Evolutionary conservation across 805 yeast species (phyloP), one percentile per base, ranked within the genome.

Genomic region (Metahyphopichia silvanorum): DNA sequence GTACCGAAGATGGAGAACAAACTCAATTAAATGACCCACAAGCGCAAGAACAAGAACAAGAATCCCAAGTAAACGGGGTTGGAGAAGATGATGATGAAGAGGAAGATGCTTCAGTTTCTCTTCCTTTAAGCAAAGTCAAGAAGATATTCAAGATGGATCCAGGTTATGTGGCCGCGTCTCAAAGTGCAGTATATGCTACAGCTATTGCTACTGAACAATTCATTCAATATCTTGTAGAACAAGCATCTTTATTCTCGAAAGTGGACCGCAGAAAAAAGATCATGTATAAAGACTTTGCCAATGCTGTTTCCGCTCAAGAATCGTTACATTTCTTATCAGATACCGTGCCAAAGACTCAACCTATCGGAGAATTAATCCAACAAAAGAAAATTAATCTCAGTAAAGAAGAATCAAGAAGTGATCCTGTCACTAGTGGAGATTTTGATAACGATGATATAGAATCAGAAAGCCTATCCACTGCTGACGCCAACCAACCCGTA

Each of bases 121-220:
- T 85, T 16, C 95, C 93, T 5, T 58, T 83, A 25, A 66, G 86
- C 2, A 75, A 84, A 42, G 77, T 85, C 43, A 82, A 82, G 48
- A 71, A 79, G 44, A 79, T 85, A 33, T 72, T 85, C 52, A 83
- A 82, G 47, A 71, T 81, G 51, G 94, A 85, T 51, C 86, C 87
- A 11, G 88, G 80, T 23, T 82, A 81, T 43, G 57, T 69, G 5
- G 74, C 80, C 2, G 77, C 86, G 2, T 76, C 87, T 2, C 81
- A 76, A 35, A 66, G 79, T 18, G 86, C 91, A 0, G 85, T 81
- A n/a, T 80, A 76, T 51, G 73, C 86, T 11, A 66, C 85, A 5
- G 86, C 86, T 2, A 69, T 82, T n/a, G 88, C 93, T 6, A 77
- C 91, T 0, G 93, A 85, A 47, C 57, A 82, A 15, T 85, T 85